Evolutionary conservation across 75 land plant species (phyloP).

Genomic region (Cunninghamia lanceolata): DNA sequence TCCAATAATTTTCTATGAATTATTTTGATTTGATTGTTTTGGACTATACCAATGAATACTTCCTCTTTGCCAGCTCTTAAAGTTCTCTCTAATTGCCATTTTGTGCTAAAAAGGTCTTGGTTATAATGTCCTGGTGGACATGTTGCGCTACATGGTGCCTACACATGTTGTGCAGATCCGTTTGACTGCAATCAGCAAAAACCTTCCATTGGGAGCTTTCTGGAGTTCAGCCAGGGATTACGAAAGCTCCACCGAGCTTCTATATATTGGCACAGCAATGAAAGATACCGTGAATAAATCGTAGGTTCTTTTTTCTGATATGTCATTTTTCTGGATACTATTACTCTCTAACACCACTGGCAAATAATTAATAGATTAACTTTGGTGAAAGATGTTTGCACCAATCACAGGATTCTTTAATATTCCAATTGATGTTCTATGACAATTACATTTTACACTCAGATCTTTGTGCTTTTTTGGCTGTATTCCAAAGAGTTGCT

Average conservation of each 20-base stretch:
- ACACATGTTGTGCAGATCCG: slow-evolving; percentile 75
- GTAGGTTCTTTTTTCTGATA: slow-evolving; percentile 31
- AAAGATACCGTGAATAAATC: slow-evolving; percentile 42
- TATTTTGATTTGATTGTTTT: neutral
- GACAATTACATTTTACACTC: neutral
- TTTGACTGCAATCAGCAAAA: slow-evolving; percentile 47
- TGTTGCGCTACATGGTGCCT: slow-evolving; percentile 55
- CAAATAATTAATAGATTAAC: neutral
- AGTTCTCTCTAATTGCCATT: slow-evolving; percentile 3
- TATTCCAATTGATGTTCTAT: neutral
- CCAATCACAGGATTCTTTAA: neutral
- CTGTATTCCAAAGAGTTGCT: neutral
- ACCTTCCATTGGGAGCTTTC: slow-evolving; percentile 63
- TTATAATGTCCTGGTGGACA: slow-evolving; percentile 70
- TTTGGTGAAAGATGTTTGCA: neutral
- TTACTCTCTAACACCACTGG: neutral
- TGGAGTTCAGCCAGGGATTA: slow-evolving; percentile 34
- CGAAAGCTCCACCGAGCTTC: slow-evolving; percentile 13
- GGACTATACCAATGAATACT: neutral
- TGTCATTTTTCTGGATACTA: slow-evolving; percentile 3
- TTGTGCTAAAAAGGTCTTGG: slow-evolving; percentile 59
- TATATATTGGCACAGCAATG: slow-evolving; percentile 46
- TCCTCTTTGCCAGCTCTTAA: neutral
- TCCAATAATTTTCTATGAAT: neutral
- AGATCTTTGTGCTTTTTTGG: neutral